Evolutionary conservation across 75 land plant species (phyloP).

Genomic region (Adiantum capillusveneris): DNA sequence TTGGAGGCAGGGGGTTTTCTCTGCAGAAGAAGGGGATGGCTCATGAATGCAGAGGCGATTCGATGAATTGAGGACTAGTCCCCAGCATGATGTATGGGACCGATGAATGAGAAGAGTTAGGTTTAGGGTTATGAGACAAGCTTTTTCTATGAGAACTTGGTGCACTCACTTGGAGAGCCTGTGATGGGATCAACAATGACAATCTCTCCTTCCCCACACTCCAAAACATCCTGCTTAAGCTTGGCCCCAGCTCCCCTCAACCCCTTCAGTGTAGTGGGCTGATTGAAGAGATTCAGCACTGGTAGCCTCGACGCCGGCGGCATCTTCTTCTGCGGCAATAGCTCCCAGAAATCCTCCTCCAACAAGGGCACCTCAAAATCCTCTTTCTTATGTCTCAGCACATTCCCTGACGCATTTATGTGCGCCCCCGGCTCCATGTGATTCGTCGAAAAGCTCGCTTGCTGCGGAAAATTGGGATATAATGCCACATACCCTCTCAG

Average conservation of each 20-base stretch:
- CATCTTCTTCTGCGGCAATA: constrained; percentile 60
- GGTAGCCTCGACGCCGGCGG: constrained; percentile 83
- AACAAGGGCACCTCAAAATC: constrained; percentile 92
- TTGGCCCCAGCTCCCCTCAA: constrained; percentile 91
- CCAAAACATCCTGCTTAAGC: constrained; percentile 77
- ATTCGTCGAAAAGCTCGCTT: constrained; percentile 93
- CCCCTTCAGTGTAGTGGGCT: constrained; percentile 65
- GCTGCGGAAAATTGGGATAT: constrained; percentile 93
- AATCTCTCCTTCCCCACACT: constrained; percentile 46
- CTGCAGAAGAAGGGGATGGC: too few relatives aligned
- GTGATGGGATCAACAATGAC: constrained; percentile 64
- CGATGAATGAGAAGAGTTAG: too few relatives aligned
- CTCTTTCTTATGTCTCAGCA: constrained; percentile 59
- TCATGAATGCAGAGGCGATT: too few relatives aligned
- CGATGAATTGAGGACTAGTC: too few relatives aligned
- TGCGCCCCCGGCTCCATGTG: constrained; percentile 99
- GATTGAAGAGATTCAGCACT: constrained; percentile 92
- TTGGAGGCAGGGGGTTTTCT: too few relatives aligned
- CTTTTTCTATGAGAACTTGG: too few relatives aligned
- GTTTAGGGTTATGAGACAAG: too few relatives aligned
- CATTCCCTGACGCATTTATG: constrained; percentile 86
- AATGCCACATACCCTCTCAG: constrained; percentile 82
- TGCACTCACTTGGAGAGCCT: constrained; percentile 65
- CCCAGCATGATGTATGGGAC: too few relatives aligned
- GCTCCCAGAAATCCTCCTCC: constrained; percentile 52